Evolutionary conservation across 2,329 filamentous ascomycete species (phyloP).

Genomic region (Tolypocladium tundrense): DNA sequence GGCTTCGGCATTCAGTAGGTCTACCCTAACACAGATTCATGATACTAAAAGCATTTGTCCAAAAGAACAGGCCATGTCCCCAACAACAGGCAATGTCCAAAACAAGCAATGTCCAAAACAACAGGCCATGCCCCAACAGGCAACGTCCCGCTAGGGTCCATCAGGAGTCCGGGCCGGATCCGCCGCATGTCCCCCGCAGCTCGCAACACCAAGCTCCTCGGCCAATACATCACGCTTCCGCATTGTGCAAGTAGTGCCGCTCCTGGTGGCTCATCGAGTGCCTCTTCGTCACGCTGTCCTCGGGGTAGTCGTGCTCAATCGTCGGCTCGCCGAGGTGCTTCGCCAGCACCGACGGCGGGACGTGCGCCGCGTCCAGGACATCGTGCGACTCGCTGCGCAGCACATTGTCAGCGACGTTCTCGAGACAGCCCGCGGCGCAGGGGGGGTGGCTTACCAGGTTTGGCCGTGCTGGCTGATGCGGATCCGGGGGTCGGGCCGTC

Average conservation of each 20-base stretch:
- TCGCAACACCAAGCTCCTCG: background rate
- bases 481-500: background rate
- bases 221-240: background rate
- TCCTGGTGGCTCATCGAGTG: conserved; percentile 20
- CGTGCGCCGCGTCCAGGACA: conserved; percentile 11
- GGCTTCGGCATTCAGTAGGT: no score
- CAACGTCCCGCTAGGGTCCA: background rate
- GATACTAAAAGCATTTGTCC: no score
- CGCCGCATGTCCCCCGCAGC: background rate
- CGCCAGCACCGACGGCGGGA: conserved; percentile 14
- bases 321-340: conserved; percentile 14
- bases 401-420: background rate
- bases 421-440: no score
- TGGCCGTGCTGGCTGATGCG: background rate
- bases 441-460: background rate
- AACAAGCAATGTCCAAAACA: no score
- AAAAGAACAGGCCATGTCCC: no score
- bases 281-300: conserved; percentile 17
- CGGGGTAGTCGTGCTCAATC: conserved; percentile 19
- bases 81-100: no score
- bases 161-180: background rate
- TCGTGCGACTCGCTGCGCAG: background rate
- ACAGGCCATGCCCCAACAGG: no score
- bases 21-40: no score
- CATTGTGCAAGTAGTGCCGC: conserved; percentile 11